Evolutionary conservation across 768 basidiomycete genomes (phyloP).

Genomic region (Podaxis pistillaris): DNA sequence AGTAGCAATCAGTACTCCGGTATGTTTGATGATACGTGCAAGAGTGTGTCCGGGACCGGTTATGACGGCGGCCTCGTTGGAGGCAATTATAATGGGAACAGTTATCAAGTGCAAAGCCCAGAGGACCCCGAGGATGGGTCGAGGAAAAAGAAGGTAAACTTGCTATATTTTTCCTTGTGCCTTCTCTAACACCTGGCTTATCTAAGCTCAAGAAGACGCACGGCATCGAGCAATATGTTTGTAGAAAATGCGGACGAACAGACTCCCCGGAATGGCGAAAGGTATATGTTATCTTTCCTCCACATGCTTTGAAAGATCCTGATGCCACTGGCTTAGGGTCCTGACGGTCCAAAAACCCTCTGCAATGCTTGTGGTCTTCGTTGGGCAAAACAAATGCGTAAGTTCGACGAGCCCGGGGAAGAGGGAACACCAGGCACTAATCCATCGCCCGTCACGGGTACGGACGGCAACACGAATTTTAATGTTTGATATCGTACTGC

Average conservation of each 20-base stretch:
- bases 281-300: constrained; percentile 32
- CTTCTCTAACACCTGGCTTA: background rate
- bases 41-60: background rate
- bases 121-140: constrained; percentile 36
- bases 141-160: constrained; percentile 62
- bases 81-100: constrained; percentile 3
- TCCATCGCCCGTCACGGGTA: background rate
- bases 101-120: background rate
- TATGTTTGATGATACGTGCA: background rate
- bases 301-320: background rate
- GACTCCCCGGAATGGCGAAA: constrained; percentile 98
- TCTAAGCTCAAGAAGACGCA: constrained; percentile 46
- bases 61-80: background rate
- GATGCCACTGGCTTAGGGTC: constrained; percentile 54
- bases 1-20: background rate
- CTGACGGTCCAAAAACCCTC: constrained; percentile 92
- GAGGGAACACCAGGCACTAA: constrained; percentile 1
- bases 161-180: background rate
- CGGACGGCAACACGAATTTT: background rate
- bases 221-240: constrained; percentile 72
- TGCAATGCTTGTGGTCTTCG: constrained; percentile 96
- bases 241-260: constrained; percentile 89
- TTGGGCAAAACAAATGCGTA: constrained; percentile 76
- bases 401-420: constrained; percentile 33
- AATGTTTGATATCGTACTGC: background rate